Evolutionary conservation across 805 yeast species (phyloP).

Genomic region (Groenewaldozyma tartarivorans): DNA sequence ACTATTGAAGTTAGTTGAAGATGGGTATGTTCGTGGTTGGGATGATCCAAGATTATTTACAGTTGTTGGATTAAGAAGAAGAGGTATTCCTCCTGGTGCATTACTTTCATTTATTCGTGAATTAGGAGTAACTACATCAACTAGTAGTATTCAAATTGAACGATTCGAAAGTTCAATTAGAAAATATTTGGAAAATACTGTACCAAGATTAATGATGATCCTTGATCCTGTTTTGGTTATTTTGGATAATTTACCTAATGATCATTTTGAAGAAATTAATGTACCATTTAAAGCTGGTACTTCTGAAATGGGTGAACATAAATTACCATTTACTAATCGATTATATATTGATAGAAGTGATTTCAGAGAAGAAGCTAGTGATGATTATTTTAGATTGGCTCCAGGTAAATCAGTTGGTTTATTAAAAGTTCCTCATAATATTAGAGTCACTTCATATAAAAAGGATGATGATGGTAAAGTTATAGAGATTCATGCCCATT

Average conservation of each 20-base stretch:
- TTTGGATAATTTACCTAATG: constrained; percentile 72
- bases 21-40: constrained; percentile 84
- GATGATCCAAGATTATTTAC: constrained; percentile 96
- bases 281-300: constrained; percentile 88
- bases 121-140: constrained; percentile 91
- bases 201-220: constrained; percentile 92
- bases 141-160: constrained; percentile 80
- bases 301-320: constrained; percentile 60
- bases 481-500: constrained; percentile 63
- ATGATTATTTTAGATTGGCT: constrained; percentile 85
- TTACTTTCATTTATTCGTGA: constrained; percentile 87
- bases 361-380: constrained; percentile 55
- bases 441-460: constrained; percentile 61
- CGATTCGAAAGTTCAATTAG: constrained; percentile 89
- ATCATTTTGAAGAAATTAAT: constrained; percentile 55
- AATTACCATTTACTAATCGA: constrained; percentile 68
- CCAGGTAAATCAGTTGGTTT: constrained; percentile 94
- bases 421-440: constrained; percentile 78
- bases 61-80: constrained; percentile 85
- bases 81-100: constrained; percentile 99
- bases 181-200: constrained; percentile 74
- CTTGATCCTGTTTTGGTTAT: constrained; percentile 78
- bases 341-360: constrained; percentile 85
- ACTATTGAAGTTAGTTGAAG: constrained; percentile 84
- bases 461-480: constrained; percentile 55